These are phyloP conservation scores for Russula compacta DNA, from an alignment of 768 basidiomycete genomes.

Conservation along the genomic window DNA sequence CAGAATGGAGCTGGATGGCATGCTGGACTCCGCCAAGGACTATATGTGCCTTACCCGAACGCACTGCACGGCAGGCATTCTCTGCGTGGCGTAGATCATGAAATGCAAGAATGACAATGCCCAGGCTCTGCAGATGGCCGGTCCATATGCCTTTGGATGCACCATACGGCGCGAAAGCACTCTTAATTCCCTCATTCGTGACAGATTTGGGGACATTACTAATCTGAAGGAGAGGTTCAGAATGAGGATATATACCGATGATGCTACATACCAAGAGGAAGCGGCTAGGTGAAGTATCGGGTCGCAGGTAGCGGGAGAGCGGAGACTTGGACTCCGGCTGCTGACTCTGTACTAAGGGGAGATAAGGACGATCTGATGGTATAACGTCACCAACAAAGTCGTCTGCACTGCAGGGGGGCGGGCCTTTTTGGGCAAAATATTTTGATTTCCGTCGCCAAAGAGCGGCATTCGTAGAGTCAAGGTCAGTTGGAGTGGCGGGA, in stretches of 20 bases:
- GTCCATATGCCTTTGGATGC: constrained; percentile 20
- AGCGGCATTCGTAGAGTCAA: constrained; percentile 18
- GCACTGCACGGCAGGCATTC: constrained; percentile 14
- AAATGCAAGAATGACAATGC: constrained; percentile 20
- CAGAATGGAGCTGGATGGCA: constrained; percentile 14
- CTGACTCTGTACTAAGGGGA: not conserved
- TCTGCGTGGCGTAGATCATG: constrained; percentile 17
- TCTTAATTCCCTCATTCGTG: constrained; percentile 15
- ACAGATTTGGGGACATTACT: constrained; percentile 11
- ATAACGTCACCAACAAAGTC: constrained; percentile 5
- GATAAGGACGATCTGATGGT: constrained; percentile 8
- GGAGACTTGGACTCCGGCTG: not conserved
- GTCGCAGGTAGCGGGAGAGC: not conserved
- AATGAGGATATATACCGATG: not conserved
- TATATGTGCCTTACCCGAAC: constrained; percentile 9
- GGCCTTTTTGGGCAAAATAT: not conserved
- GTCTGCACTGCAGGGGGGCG: not conserved
- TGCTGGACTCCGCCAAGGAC: constrained; percentile 3
- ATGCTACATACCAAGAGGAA: constrained; percentile 21
- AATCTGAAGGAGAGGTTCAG: constrained; percentile 12
- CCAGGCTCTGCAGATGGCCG: constrained; percentile 13
- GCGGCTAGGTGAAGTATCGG: constrained; percentile 23
- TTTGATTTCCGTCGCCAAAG: constrained; percentile 14
- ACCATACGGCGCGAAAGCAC: constrained; percentile 11
- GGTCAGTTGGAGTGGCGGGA: constrained; percentile 22